Evolutionary conservation across 352 stramenopile genomes (phyloP).

Genomic region (Salisapilia sapeloensis): DNA sequence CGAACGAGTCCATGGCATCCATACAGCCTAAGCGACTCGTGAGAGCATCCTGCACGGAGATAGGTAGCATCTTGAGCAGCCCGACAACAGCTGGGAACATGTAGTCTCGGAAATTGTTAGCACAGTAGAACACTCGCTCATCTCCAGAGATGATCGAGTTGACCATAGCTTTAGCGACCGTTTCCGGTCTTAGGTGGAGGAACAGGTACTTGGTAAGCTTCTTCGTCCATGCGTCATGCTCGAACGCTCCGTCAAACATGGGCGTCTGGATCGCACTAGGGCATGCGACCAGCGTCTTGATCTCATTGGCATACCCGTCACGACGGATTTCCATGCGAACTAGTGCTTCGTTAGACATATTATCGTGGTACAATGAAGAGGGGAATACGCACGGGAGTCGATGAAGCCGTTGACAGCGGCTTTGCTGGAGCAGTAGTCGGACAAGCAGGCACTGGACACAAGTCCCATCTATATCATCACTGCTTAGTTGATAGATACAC

Average conservation of each 20-base stretch:
- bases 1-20: too few relatives aligned
- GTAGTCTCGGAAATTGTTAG: constrained; percentile 26
- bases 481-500: neutral
- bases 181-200: constrained; percentile 21
- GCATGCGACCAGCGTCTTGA: constrained; percentile 60
- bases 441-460: constrained; percentile 31
- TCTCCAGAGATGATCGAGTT: constrained; percentile 28
- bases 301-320: constrained; percentile 23
- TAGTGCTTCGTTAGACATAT: constrained; percentile 5
- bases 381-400: constrained; percentile 26
- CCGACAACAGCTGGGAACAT: too few relatives aligned
- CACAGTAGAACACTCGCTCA: constrained; percentile 50
- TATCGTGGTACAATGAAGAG: neutral
- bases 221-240: constrained; percentile 15
- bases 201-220: constrained; percentile 20
- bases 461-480: constrained; percentile 31
- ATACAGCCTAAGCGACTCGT: too few relatives aligned
- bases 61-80: too few relatives aligned
- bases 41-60: too few relatives aligned
- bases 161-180: constrained; percentile 36
- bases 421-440: constrained; percentile 70
- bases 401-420: constrained; percentile 56
- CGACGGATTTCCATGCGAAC: constrained; percentile 62
- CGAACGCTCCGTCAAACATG: constrained; percentile 54
- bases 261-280: constrained; percentile 50